Percentiles rank a stretch among this genome's conserved stretches.
These are phyloP conservation scores for Physaria fendleri DNA, from an alignment of 345 rosid genomes.

Conservation along the genomic window DNA sequence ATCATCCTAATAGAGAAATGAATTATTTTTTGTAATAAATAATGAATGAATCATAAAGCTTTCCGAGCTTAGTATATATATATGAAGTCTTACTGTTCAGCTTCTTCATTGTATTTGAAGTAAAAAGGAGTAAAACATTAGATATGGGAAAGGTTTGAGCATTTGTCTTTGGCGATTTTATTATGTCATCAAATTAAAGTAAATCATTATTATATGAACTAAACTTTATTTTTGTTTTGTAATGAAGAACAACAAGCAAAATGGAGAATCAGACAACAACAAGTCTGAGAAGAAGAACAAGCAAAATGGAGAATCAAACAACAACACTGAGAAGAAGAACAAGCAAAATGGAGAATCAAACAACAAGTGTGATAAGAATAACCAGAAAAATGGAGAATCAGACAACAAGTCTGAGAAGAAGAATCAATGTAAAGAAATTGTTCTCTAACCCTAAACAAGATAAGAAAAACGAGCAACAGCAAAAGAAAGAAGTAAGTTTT, in stretches of 20 bases:
- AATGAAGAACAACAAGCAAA: conserved; percentile 22
- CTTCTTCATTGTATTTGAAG: conserved; percentile 4
- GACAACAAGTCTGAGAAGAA: too few species aligned
- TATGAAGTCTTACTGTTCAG: neutral
- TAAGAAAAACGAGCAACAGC: too few species aligned
- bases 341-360: too few species aligned
- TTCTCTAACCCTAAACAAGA: conserved; percentile 17
- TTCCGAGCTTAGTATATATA: neutral
- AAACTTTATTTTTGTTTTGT: neutral
- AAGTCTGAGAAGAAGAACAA: too few species aligned
- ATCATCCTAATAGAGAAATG: conserved; percentile 14
- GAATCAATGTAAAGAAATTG: too few species aligned
- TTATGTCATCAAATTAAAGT: neutral
- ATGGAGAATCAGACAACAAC: too few species aligned
- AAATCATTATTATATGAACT: neutral
- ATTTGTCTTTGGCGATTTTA: neutral
- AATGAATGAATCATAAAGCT: neutral
- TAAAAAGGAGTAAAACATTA: neutral
- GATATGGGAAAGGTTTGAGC: conserved; percentile 26
- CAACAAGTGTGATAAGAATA: too few species aligned
- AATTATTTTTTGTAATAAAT: conserved; percentile 7
- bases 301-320: too few species aligned
- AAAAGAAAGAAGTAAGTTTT: too few species aligned
- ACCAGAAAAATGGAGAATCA: too few species aligned
- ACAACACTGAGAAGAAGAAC: too few species aligned